These are phyloP conservation scores for Macrophomina phaseolina DNA, from an alignment of 2,329 filamentous ascomycete species.

Conservation along the genomic window DNA sequence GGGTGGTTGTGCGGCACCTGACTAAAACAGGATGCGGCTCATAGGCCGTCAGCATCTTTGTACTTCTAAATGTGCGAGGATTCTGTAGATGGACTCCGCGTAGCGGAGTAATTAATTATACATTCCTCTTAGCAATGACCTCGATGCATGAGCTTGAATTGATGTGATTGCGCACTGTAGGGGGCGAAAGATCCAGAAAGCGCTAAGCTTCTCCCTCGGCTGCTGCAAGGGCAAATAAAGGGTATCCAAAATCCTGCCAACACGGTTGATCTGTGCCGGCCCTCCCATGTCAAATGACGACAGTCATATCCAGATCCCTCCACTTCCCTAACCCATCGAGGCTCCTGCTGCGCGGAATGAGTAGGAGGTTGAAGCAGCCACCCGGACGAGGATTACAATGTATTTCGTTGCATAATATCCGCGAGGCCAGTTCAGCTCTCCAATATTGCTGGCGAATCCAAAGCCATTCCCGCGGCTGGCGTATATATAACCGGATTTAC, in stretches of 20 bases:
- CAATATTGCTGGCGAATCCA: too few relatives aligned
- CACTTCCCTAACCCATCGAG: too few relatives aligned
- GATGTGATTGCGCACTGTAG: too few relatives aligned
- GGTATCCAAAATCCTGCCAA: not conserved
- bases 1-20: too few relatives aligned
- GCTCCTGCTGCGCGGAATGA: too few relatives aligned
- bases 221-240: not conserved
- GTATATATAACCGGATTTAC: too few relatives aligned
- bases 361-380: too few relatives aligned
- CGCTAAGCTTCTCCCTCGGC: not conserved
- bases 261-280: not conserved
- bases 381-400: too few relatives aligned
- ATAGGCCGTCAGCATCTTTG: not conserved
- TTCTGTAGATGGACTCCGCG: not conserved
- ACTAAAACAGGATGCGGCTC: conserved; percentile 1
- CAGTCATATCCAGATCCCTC: not conserved
- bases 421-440: too few relatives aligned
- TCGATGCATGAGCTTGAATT: not conserved
- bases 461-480: too few relatives aligned
- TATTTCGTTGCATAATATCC: too few relatives aligned
- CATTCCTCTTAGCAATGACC: not conserved
- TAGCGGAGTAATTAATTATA: not conserved
- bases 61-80: not conserved
- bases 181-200: too few relatives aligned
- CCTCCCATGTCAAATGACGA: not conserved